Evolutionary conservation across 805 yeast species (phyloP).

Genomic region (Cyberlindnera bimundalis): DNA sequence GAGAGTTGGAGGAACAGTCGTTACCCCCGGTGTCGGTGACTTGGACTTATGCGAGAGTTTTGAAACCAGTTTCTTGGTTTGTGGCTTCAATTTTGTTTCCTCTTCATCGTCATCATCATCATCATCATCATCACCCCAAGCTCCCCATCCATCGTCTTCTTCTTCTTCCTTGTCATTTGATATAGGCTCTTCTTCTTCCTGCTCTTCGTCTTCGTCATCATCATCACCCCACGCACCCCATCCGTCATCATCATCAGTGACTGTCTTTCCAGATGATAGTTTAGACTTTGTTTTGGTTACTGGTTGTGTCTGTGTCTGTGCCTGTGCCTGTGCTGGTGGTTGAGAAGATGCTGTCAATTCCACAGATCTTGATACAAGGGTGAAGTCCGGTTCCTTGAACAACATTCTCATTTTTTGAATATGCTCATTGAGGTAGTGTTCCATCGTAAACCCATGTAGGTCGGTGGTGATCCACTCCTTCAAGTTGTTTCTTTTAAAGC

Average conservation of each 20-base stretch:
- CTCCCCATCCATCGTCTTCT: constrained; percentile 23
- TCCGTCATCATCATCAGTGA: constrained; percentile 15
- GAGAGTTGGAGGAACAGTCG: constrained; percentile 7
- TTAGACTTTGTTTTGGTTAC: constrained; percentile 2
- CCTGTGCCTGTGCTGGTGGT: not conserved
- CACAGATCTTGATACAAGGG: constrained; percentile 1
- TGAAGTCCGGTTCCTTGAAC: constrained; percentile 11
- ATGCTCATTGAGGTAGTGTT: constrained; percentile 21
- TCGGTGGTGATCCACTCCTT: constrained; percentile 25
- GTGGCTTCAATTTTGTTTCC: constrained; percentile 3
- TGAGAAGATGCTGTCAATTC: not conserved
- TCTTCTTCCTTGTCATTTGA: not conserved
- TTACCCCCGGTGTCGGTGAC: constrained; percentile 14
- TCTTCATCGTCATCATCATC: constrained; percentile 4
- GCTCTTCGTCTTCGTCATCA: constrained; percentile 11
- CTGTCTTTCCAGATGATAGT: not conserved
- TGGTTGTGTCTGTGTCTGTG: too few relatives aligned
- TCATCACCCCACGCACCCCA: constrained; percentile 30
- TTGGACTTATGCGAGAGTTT: constrained; percentile 15
- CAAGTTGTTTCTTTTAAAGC: constrained; percentile 21
- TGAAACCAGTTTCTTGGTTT: constrained; percentile 20
- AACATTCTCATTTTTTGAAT: constrained; percentile 18
- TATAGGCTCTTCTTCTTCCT: not conserved
- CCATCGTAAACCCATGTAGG: constrained; percentile 19
- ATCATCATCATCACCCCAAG: constrained; percentile 23